Evolutionary conservation across 2,329 filamentous ascomycete genomes (phyloP), one percentile per base, ranked within the genome.

Genomic region (Beauveria pseudobassiana): DNA sequence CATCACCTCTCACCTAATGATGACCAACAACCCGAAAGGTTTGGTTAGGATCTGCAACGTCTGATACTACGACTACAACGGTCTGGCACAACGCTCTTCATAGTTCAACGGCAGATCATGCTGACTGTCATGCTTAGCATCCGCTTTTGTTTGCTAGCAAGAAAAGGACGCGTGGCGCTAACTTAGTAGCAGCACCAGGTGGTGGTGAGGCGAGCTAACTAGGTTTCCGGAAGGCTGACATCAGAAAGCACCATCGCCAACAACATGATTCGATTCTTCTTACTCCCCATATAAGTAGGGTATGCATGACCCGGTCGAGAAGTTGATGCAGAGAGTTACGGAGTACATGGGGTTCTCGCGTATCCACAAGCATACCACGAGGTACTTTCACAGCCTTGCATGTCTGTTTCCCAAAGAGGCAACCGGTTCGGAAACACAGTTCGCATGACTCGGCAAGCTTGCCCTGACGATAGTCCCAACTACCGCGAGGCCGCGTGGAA

Each of bases 361-460:
- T 40, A 58, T 50, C 46, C 55, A 50, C 55, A 26, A 24, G 34
- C 22, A 9, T 14, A 42, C 30, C 56, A 50, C 56, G 56, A 59
- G 20, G 46, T 59, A 51, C 51, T 46, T 59, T 45, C 24, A 45
- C 38, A 28, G 46, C 56, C 56, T 51, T 59, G 56, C 56, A 51
- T 30, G 26, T 5, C n/a, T 22, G 10, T 28, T 51, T 10, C 46
- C 56, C 22, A 59, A 59, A 59, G 22, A 50, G 46, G 56, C 46
- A 59, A 43, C 46, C 12, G 20, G 22, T 24, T 20, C n/a, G 46
- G 34, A 59, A 38, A 30, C 40, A 22, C 16, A 12, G 45, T 49
- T 58, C 30, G 55, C 55, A 58, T 58, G 45, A 24, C 43, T 49
- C 30, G 55, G 45, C 55, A 38, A 45, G 20, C 43, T 24, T 24